Conservation (phyloP, 2,329 filamentous ascomycete species). For the Exophiala calicioides region DNA sequence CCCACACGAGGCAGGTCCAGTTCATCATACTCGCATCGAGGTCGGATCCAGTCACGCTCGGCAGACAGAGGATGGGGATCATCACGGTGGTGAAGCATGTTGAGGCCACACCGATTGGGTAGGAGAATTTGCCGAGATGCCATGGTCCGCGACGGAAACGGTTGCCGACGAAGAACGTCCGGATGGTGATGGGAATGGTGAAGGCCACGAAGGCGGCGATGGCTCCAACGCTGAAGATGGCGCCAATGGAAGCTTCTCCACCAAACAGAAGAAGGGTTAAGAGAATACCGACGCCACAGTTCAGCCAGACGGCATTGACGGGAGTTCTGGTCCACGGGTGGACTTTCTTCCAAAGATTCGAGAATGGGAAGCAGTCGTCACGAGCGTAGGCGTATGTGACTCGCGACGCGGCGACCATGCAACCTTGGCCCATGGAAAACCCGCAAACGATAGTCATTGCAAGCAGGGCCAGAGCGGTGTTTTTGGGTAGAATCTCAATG, state of each 20-base stretch:
- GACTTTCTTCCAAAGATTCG: conserved; percentile 60
- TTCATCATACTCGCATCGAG: conserved; percentile 61
- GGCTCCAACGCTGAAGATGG: conserved; percentile 69
- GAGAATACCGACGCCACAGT: conserved; percentile 60
- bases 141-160: conserved; percentile 68
- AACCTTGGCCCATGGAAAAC: conserved; percentile 72
- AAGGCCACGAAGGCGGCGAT: conserved; percentile 64
- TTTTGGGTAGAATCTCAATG: conserved; percentile 63
- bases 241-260: conserved; percentile 63
- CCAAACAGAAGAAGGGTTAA: conserved; percentile 66
- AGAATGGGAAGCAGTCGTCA: conserved; percentile 68
- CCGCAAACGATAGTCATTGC: conserved; percentile 67
- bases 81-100: conserved; percentile 64
- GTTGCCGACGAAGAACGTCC: conserved; percentile 56
- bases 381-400: conserved; percentile 74
- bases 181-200: conserved; percentile 46
- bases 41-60: conserved; percentile 57
- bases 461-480: conserved; percentile 63
- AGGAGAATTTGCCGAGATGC: conserved; percentile 64
- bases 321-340: conserved; percentile 64
- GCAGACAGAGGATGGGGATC: conserved; percentile 68
- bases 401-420: conserved; percentile 65
- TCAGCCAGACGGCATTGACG: conserved; percentile 71
- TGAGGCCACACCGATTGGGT: conserved; percentile 58
- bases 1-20: conserved; percentile 38